Evolutionary conservation across 75 land plant species (phyloP).

Genomic region (Sequoiadendron giganteum): DNA sequence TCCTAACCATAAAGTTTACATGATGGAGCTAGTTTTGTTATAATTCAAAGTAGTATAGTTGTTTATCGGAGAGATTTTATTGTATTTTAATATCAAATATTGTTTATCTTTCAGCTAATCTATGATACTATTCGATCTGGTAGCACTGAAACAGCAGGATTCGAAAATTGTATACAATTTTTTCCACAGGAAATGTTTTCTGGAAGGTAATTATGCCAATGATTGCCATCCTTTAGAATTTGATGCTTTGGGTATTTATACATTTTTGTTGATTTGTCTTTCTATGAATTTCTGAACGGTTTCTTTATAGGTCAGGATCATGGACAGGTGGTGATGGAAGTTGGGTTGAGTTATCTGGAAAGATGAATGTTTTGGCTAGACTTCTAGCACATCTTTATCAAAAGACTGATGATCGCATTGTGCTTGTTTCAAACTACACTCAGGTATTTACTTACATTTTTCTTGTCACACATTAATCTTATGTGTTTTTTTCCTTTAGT

Average conservation of each 20-base stretch:
- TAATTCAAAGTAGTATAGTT: not conserved
- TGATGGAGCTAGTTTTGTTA: not conserved
- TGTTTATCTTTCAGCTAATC: conserved; percentile 69
- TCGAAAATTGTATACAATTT: conserved; percentile 81
- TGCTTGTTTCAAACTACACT: conserved; percentile 97
- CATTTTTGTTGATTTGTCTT: not conserved
- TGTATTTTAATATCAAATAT: not conserved
- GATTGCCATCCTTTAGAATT: not conserved
- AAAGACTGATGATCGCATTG: conserved; percentile 93
- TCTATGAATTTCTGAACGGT: not conserved
- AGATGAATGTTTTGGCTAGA: conserved; percentile 97
- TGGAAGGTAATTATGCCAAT: conserved; percentile 54
- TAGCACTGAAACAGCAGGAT: conserved; percentile 78
- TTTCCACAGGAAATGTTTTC: conserved; percentile 90
- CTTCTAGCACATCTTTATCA: conserved; percentile 71
- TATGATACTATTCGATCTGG: conserved; percentile 90
- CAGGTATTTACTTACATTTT: conserved; percentile 44
- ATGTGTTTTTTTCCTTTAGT: not conserved
- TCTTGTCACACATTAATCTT: not conserved
- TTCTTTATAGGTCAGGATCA: conserved; percentile 66
- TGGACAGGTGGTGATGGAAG: conserved; percentile 85
- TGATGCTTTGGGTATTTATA: not conserved
- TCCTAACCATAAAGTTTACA: not conserved
- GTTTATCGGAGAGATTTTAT: not conserved
- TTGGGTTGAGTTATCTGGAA: conserved; percentile 96